Base-by-base conservation (phyloP, 257 asterid genomes). In the Penstemon newberryi region DNA sequence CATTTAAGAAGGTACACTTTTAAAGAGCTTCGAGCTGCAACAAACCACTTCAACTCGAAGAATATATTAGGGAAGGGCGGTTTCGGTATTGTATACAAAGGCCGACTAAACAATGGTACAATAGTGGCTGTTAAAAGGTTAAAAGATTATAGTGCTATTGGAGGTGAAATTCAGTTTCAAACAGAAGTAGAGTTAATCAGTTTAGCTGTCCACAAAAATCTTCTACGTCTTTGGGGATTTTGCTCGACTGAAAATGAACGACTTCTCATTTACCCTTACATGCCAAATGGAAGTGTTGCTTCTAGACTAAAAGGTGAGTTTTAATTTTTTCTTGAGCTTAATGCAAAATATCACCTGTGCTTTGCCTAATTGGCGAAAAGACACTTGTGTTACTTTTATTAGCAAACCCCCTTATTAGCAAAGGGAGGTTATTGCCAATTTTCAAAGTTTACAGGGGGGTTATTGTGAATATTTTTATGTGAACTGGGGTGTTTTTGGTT, bases 161-260 rank as follows among this genome's bases (percentile, higher is more conserved):
- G 97, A 4, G 96, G 98, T 43, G 97, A 94, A 73, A 84, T 86
- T 52, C 99, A 94, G 82, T 94, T 94, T 65, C 97, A 94, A 73
- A 94, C 96, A 6, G 99, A 94, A 80, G 96, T 92, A 0, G 95
- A 92, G 79, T 79, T 87, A 13, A 92, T 92, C 77, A 92, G 97
- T 75, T 77, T 92, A 73, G 98, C 98, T 12, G 95, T 92, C 37
- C 97, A 92, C 74, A 79, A 91, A 56, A 92, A 92, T 78, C 98
- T 92, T 73, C 93, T 92, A 46, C 88, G 86, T 5, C 97, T 92
- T 15, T 85, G 84, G 95, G 98, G 98, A 1, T 92, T 88, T 71
- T 92, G 98, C 67, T 86, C 92, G 36, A 88, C 96, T 13, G 95
- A 86, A 79, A 88, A 86, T 25, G 97, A 92, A 74, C 84, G 97